Conservation (phyloP, 78 protist genomes). For the Salpingoeca rosetta region DNA sequence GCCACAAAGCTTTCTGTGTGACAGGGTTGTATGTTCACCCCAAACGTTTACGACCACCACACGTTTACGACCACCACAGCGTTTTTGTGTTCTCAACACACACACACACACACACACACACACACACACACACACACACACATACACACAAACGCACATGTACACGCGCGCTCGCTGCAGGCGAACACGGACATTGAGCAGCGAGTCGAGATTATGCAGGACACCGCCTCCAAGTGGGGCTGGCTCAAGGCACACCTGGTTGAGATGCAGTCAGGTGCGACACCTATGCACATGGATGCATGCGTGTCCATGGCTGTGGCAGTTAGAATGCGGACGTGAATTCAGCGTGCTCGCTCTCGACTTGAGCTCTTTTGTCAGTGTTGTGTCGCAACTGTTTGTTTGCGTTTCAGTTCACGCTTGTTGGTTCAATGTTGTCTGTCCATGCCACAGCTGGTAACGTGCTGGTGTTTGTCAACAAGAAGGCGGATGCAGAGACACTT, state of each 20-base stretch:
- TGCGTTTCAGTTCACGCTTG: too few species aligned
- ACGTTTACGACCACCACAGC: neutral
- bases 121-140: neutral
- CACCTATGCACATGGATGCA: too few species aligned
- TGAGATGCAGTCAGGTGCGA: neutral
- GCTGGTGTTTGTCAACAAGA: constrained; percentile 46
- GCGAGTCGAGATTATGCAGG: constrained; percentile 26
- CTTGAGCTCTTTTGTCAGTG: too few species aligned
- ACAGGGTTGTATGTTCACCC: too few species aligned
- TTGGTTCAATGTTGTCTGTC: too few species aligned
- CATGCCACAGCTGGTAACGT: constrained; percentile 42
- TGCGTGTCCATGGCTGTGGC: too few species aligned
- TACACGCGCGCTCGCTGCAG: constrained; percentile 7
- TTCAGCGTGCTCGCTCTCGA: too few species aligned
- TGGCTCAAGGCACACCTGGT: constrained; percentile 39
- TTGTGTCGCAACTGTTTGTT: neutral
- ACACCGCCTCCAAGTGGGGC: constrained; percentile 36
- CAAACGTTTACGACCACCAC: neutral
- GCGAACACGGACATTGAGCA: constrained; percentile 64
- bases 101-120: constrained; percentile 1
- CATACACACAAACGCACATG: neutral
- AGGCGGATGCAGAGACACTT: constrained; percentile 16
- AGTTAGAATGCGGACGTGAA: too few species aligned
- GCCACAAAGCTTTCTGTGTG: too few species aligned
- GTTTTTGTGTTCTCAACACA: too few species aligned